phyloP scores from a whole-genome alignment of 2,329 filamentous ascomycete genomes.

The Tolypocladium tundrense region DNA sequence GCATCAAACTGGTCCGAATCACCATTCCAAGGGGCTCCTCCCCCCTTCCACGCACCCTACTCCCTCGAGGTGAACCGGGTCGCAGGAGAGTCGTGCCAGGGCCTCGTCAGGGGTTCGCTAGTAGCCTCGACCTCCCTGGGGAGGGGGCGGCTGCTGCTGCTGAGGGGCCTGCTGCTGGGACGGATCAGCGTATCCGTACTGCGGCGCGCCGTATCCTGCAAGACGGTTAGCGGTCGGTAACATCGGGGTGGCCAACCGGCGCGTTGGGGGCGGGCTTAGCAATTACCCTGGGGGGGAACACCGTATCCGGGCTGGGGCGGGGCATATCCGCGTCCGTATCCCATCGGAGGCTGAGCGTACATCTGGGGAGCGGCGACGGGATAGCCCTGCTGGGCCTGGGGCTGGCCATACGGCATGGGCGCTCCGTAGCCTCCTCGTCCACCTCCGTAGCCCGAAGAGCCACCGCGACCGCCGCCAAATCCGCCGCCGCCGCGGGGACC shows the following conservation, averaged over 20 bases:
- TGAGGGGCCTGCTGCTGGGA: conserved; percentile 10
- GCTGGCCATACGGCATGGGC: conserved; percentile 25
- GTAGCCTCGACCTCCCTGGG: conserved; percentile 12
- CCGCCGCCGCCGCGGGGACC: conserved; percentile 39
- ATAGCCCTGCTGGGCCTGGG: conserved; percentile 27
- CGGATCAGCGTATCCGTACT: conserved; percentile 31
- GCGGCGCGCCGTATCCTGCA: conserved; percentile 25
- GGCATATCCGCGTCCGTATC: conserved; percentile 28
- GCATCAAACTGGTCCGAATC: background rate
- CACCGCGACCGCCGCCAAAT: conserved; percentile 24
- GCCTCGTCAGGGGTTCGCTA: conserved; percentile 3
- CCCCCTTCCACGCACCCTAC: background rate
- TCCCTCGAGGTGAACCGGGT: background rate
- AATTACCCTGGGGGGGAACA: conserved; percentile 30
- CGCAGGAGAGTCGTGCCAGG: background rate
- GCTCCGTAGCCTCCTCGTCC: conserved; percentile 35
- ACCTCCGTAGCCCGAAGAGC: conserved; percentile 29
- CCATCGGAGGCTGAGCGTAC: conserved; percentile 18
- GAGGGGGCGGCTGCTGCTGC: conserved; percentile 9
- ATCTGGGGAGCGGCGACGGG: conserved; percentile 22
- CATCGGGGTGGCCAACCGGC: background rate
- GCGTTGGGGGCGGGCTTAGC: background rate
- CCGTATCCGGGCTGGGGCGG: conserved; percentile 23
- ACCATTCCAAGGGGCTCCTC: background rate
- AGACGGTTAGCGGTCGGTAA: conserved; percentile 4